phyloP scores from a whole-genome alignment of 352 stramenopile species.

The Aphanomyces invadans region DNA sequence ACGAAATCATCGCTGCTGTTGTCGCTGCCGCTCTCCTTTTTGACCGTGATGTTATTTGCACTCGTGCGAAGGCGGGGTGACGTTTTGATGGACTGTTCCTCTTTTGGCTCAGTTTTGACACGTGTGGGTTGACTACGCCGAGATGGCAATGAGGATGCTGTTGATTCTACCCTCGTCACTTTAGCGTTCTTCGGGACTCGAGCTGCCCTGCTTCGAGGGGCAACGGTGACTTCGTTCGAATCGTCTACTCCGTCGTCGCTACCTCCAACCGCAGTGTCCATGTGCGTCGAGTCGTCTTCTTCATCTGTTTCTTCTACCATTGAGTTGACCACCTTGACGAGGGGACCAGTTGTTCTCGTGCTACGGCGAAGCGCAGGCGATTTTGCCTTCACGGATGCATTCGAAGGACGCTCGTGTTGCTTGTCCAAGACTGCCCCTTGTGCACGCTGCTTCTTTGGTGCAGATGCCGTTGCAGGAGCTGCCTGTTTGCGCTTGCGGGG shows the following conservation, averaged over 20 bases:
- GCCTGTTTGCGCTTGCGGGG: neutral
- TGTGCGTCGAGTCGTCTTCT: neutral
- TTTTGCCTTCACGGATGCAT: neutral
- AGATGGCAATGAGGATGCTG: neutral
- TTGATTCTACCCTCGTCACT: neutral
- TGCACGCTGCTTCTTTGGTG: neutral
- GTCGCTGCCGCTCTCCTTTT: neutral
- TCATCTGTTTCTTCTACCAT: neutral
- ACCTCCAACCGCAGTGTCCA: neutral
- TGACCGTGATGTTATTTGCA: no score
- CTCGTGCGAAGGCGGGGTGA: no score
- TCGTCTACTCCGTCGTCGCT: neutral
- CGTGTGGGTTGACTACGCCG: neutral
- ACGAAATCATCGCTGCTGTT: neutral
- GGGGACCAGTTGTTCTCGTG: neutral
- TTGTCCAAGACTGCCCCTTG: neutral
- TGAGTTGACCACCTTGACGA: neutral
- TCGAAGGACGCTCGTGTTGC: neutral
- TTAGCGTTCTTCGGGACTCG: neutral
- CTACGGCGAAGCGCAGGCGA: neutral
- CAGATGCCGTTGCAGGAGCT: neutral
- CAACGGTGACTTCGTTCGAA: no score
- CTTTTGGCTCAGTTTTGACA: neutral
- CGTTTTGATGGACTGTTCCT: no score
- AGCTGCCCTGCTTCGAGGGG: no score